Evolutionary conservation across 768 basidiomycete species (phyloP).

Genomic region (Lyophyllum semitale): DNA sequence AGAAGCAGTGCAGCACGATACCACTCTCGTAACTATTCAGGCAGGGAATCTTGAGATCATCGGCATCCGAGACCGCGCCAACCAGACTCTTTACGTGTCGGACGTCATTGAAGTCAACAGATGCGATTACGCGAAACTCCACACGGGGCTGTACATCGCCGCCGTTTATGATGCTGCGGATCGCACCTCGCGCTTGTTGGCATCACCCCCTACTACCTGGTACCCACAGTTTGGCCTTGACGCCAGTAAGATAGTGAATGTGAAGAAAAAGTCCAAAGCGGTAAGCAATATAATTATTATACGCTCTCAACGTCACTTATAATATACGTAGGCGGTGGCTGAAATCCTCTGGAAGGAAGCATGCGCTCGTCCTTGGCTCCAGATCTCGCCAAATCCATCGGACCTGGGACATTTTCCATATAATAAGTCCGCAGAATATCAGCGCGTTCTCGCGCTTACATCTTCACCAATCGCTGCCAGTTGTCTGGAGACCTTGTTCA

Average conservation of each 20-base stretch:
- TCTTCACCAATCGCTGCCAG: too few relatives aligned
- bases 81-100: constrained; percentile 15
- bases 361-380: too few relatives aligned
- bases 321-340: too few relatives aligned
- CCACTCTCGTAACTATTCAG: constrained; percentile 19
- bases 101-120: background rate
- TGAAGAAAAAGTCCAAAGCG: background rate
- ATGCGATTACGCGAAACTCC: constrained; percentile 16
- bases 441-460: too few relatives aligned
- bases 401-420: too few relatives aligned
- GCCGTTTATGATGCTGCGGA: constrained; percentile 13
- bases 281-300: background rate
- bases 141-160: constrained; percentile 17
- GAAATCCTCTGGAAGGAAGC: too few relatives aligned
- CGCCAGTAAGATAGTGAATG: background rate
- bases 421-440: too few relatives aligned
- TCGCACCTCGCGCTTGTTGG: background rate
- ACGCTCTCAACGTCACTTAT: background rate
- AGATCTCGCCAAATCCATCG: too few relatives aligned
- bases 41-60: constrained; percentile 19
- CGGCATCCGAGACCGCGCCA: constrained; percentile 11
- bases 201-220: background rate
- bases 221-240: background rate
- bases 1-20: constrained; percentile 14
- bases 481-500: too few relatives aligned